These are phyloP conservation scores for Pythium brassicae DNA, from an alignment of 352 stramenopile species.

Conservation along the genomic window DNA sequence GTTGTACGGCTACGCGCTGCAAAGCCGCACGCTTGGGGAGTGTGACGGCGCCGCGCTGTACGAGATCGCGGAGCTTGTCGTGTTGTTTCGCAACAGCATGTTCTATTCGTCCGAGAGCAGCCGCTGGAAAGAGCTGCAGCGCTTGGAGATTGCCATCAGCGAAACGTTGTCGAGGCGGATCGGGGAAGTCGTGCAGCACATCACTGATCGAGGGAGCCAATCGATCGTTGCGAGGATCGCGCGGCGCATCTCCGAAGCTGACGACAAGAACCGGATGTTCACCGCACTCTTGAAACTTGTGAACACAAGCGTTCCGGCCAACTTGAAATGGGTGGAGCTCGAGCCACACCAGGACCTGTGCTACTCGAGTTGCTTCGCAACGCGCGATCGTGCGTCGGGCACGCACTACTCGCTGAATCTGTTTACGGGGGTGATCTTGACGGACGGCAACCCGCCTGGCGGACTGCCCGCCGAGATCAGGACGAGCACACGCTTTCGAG, in stretches of 20 bases:
- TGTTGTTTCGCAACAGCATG: slow-evolving; percentile 36
- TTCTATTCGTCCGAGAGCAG: slow-evolving; percentile 4
- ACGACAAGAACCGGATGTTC: too few relatives aligned
- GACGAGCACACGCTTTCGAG: slow-evolving; percentile 18
- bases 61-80: slow-evolving; percentile 27
- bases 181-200: too few relatives aligned
- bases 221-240: not conserved
- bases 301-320: slow-evolving; percentile 10
- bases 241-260: slow-evolving; percentile 16
- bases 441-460: slow-evolving; percentile 30
- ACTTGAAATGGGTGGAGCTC: slow-evolving; percentile 12
- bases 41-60: slow-evolving; percentile 15
- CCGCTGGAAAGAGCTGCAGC: not conserved
- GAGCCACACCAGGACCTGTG: slow-evolving; percentile 5
- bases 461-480: slow-evolving; percentile 33
- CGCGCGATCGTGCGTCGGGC: slow-evolving; percentile 9
- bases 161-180: slow-evolving; percentile 33
- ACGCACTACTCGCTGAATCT: slow-evolving; percentile 44
- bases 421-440: slow-evolving; percentile 35
- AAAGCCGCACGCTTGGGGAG: slow-evolving; percentile 18
- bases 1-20: slow-evolving; percentile 38
- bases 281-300: slow-evolving; percentile 25
- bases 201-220: too few relatives aligned
- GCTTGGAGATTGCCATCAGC: slow-evolving; percentile 9
- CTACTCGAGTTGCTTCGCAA: slow-evolving; percentile 31